Evolutionary conservation across 768 basidiomycete species (phyloP), one percentile per base, ranked within the genome.

Genomic region (Cystobasidium ongulense): DNA sequence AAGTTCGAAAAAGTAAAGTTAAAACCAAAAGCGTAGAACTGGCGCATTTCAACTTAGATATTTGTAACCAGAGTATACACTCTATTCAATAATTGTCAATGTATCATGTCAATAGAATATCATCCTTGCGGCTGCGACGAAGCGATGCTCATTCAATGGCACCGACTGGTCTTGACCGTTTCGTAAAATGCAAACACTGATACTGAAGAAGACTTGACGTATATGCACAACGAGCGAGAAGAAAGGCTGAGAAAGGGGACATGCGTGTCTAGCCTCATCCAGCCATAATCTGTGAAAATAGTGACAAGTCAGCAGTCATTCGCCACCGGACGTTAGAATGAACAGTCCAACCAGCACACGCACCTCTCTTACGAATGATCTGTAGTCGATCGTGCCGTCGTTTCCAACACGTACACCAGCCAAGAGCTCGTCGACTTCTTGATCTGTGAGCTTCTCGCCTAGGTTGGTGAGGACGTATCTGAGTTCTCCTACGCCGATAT

Each of bases 381-480:
- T 54, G 38, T 71, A 71, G 54, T 71, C 68, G 18, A 71, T 18
- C 25, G 8, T 70, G 21, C 35, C 53, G 39, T 63, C 61, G 31
- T 36, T 15, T 33, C 62, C 62, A 33, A 96, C 87, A 82, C 94
- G 91, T 38, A 94, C 91, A 31, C 93, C 93, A 82, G 97, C 97
- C 78, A 99, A 84, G 77, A 99, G 84, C 82, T 99, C 96, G 80
- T 98, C 95, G 23, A 97, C 96, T 83, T 98, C 96, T 76, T 93
- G 91, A 80, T 98, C 93, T 7, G 88, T 81, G 92, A 99, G 94
- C 85, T 97, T 97, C 85, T 99, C 96, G 15, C 96, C 96, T 0
- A 99, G 86, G 79, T 94, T 93, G 7, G 96, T 99, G 33, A 95
- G 85, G 31, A 94, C 91, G 80, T 95, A 94, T 81, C 91, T 86